These are phyloP conservation scores for Diaporthe caulivora DNA, from an alignment of 2,329 filamentous ascomycete genomes.

Conservation along the genomic window DNA sequence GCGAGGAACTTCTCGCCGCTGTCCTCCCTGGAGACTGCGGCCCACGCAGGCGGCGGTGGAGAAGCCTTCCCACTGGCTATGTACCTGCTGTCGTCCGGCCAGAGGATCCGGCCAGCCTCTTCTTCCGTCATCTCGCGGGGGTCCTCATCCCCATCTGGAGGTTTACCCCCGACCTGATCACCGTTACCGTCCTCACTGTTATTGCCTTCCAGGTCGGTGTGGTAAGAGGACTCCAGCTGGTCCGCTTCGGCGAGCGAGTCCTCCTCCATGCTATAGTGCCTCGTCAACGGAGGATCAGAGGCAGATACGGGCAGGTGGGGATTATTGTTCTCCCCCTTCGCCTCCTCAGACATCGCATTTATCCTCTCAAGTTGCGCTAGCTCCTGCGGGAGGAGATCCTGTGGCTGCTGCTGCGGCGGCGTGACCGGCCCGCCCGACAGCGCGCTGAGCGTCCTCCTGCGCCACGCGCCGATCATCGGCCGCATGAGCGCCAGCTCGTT, in stretches of 20 bases:
- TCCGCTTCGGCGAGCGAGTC: conserved; percentile 21
- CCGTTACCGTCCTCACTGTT: not conserved
- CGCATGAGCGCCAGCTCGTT: conserved; percentile 55
- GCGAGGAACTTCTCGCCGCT: conserved; percentile 34
- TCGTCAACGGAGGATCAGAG: not conserved
- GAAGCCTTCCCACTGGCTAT: not conserved
- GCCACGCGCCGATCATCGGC: conserved; percentile 44
- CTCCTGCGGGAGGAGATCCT: conserved; percentile 30
- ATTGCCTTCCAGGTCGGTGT: not conserved
- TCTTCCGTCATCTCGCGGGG: conserved; percentile 54
- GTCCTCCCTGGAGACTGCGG: not conserved
- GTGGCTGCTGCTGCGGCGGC: conserved; percentile 11
- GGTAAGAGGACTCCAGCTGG: conserved; percentile 4
- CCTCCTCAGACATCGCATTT: not conserved
- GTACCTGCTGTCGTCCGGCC: conserved; percentile 48
- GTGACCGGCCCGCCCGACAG: not conserved
- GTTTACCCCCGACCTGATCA: not conserved
- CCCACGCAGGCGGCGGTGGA: not conserved
- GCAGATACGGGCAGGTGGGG: not conserved
- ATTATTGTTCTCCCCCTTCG: too few relatives aligned
- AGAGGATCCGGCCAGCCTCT: conserved; percentile 54
- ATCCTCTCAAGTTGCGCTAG: not conserved
- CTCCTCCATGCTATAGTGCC: not conserved
- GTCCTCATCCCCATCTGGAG: not conserved
- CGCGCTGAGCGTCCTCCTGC: conserved; percentile 23